phyloP scores from a whole-genome alignment of 2,329 filamentous ascomycete genomes.

The Trichoderma brevicompactum region DNA sequence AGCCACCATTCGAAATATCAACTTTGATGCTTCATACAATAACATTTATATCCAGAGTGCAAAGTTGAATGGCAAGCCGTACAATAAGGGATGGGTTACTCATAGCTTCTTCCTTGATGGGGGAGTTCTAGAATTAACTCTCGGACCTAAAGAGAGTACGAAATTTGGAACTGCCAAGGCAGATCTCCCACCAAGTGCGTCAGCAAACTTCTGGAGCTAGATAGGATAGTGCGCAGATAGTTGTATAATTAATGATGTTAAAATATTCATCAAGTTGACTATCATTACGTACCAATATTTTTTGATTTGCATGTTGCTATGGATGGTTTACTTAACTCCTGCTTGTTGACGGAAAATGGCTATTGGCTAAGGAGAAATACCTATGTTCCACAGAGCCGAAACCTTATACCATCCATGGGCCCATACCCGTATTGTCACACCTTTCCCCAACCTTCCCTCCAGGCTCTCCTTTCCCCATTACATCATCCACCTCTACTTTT shows the following conservation, averaged over 20 bases:
- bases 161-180: constrained; percentile 30
- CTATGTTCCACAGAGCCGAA: not conserved
- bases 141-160: constrained; percentile 56
- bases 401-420: not conserved
- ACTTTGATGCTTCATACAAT: constrained; percentile 50
- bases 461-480: not conserved
- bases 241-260: not conserved
- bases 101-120: constrained; percentile 64
- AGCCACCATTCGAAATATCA: constrained; percentile 39
- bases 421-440: not conserved
- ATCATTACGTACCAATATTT: too few species aligned
- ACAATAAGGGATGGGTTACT: constrained; percentile 62
- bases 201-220: constrained; percentile 33
- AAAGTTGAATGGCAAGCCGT: constrained; percentile 58
- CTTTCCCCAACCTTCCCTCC: not conserved
- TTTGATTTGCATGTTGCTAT: not conserved
- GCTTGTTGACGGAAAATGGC: too few species aligned
- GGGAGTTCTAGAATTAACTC: constrained; percentile 58
- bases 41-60: constrained; percentile 64
- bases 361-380: not conserved
- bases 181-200: constrained; percentile 34
- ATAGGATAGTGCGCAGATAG: not conserved
- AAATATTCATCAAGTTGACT: not conserved
- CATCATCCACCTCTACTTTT: constrained; percentile 4
- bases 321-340: too few species aligned